Evolutionary conservation across 2,329 filamentous ascomycete genomes (phyloP).

Genomic region (Cercospora beticola): DNA sequence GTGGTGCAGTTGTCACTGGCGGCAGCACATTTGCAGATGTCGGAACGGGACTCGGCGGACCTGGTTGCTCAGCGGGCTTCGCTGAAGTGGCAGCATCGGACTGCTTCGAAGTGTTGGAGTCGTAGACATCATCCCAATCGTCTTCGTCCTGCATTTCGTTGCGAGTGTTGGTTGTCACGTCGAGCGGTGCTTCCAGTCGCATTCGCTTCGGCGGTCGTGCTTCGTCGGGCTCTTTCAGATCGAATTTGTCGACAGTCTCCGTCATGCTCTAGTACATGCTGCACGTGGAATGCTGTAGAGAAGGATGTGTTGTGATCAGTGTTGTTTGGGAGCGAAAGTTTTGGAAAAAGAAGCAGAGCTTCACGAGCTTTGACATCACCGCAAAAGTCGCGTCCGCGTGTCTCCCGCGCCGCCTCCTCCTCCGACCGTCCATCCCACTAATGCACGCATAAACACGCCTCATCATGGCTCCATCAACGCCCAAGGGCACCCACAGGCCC

Average conservation of each 20-base stretch:
- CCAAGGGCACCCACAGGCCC: constrained; percentile 2
- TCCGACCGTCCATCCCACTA: background rate
- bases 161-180: constrained; percentile 34
- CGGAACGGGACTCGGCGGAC: background rate
- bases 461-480: constrained; percentile 15
- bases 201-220: constrained; percentile 43
- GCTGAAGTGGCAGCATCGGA: background rate
- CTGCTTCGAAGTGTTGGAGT: background rate
- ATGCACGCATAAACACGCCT: background rate
- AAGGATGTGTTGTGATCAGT: constrained; percentile 39
- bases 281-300: background rate
- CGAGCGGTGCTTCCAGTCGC: constrained; percentile 41
- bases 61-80: background rate
- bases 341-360: background rate
- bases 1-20: background rate
- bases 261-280: constrained; percentile 10
- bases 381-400: background rate
- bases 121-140: constrained; percentile 38
- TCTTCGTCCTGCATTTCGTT: constrained; percentile 36
- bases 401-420: background rate
- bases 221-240: constrained; percentile 27
- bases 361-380: constrained; percentile 8
- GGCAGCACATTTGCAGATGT: background rate
- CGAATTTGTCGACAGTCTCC: background rate
- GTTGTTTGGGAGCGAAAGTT: background rate